Conservation (phyloP, 352 stramenopile species). For the Phytophthora megakarya region DNA sequence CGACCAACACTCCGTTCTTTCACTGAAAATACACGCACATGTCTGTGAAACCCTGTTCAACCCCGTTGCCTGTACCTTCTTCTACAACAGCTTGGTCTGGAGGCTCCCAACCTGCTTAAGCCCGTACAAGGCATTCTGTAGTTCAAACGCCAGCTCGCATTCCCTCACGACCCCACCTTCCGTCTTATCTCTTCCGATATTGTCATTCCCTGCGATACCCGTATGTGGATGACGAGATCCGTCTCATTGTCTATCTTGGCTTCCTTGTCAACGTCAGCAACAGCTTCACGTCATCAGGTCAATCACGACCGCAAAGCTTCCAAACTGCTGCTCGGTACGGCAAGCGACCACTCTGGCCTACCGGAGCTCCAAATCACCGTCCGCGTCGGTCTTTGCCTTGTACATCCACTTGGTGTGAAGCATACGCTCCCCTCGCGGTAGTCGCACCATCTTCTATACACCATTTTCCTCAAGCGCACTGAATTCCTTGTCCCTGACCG, state of each 20-base stretch:
- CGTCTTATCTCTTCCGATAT: too few relatives aligned
- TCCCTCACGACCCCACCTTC: not conserved
- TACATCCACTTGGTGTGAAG: slow-evolving; percentile 37
- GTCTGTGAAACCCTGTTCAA: too few relatives aligned
- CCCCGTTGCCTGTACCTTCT: too few relatives aligned
- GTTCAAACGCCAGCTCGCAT: too few relatives aligned
- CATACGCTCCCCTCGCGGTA: not conserved
- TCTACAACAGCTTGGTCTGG: too few relatives aligned
- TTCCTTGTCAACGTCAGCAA: slow-evolving; percentile 20
- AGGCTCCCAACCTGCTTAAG: too few relatives aligned
- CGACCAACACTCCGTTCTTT: too few relatives aligned
- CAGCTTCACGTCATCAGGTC: slow-evolving; percentile 10
- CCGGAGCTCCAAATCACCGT: slow-evolving; percentile 15
- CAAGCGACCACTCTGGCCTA: slow-evolving; percentile 32
- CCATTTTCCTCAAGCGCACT: not conserved
- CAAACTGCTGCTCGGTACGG: slow-evolving; percentile 23
- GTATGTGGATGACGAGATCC: not conserved
- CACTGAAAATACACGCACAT: too few relatives aligned
- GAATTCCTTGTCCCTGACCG: too few relatives aligned
- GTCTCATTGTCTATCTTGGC: slow-evolving; percentile 31
- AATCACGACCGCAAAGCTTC: not conserved
- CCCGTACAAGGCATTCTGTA: too few relatives aligned
- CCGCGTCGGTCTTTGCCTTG: slow-evolving; percentile 25
- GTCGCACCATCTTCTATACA: not conserved
- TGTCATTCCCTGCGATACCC: too few relatives aligned